phyloP scores from a whole-genome alignment of 371 early-diverging fungal species.

The Blakeslea trispora region DNA sequence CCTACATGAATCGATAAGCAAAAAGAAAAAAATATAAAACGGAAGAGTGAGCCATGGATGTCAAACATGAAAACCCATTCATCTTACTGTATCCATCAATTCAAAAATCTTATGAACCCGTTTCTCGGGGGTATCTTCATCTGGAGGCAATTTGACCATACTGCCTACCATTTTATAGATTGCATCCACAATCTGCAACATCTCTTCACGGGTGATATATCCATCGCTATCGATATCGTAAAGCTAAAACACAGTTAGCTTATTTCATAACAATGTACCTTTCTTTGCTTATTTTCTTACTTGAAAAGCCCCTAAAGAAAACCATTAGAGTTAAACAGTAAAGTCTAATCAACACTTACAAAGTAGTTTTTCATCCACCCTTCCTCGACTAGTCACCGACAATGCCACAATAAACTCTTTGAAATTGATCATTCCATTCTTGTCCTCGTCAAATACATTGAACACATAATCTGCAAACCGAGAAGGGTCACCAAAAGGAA shows the following conservation, averaged over 20 bases:
- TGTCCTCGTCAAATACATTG: conserved; percentile 86
- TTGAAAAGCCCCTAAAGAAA: conserved; percentile 47
- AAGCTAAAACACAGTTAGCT: conserved; percentile 52
- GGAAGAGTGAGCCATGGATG: no score
- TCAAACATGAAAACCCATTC: no score
- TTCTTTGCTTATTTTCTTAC: conserved; percentile 9
- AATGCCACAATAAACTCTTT: conserved; percentile 91
- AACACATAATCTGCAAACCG: conserved; percentile 91
- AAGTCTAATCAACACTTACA: conserved; percentile 64
- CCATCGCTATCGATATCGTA: conserved; percentile 94
- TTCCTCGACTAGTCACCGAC: conserved; percentile 83
- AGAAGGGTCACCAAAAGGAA: conserved; percentile 94
- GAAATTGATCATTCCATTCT: conserved; percentile 89
- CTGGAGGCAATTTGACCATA: conserved; percentile 87
- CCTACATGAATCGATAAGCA: conserved; percentile 31
- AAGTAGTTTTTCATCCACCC: conserved; percentile 84
- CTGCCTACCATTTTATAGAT: conserved; percentile 94
- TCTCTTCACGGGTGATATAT: conserved; percentile 85
- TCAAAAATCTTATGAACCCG: conserved; percentile 89
- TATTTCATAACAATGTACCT: no score
- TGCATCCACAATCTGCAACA: conserved; percentile 88
- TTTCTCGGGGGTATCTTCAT: conserved; percentile 92
- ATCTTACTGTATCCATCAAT: conserved; percentile 79
- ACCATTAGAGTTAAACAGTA: conserved; percentile 4
- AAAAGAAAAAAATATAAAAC: no score